Evolutionary conservation across 345 rosid genomes (phyloP).

Genomic region (Tarenaya hassleriana): DNA sequence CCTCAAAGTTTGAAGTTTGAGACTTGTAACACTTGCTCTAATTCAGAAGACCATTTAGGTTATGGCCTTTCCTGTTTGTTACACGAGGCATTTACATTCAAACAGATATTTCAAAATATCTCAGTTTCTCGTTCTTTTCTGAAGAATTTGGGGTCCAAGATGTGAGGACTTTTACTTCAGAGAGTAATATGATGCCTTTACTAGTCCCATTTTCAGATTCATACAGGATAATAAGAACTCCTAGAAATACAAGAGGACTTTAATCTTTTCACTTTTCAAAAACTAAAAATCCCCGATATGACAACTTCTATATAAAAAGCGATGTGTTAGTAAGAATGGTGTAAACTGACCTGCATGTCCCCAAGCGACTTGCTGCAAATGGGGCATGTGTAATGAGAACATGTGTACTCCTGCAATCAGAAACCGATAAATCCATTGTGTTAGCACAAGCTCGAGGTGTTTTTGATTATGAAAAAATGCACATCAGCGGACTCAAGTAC

Average conservation of each 20-base stretch:
- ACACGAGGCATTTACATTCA: not conserved
- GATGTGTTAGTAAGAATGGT: not conserved
- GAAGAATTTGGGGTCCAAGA: no score
- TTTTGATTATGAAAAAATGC: not conserved
- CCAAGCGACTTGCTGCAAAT: slow-evolving; percentile 93
- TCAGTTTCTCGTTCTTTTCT: not conserved
- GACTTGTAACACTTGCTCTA: not conserved
- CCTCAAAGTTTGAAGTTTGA: not conserved
- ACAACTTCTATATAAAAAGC: not conserved
- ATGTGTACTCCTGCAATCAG: slow-evolving; percentile 61
- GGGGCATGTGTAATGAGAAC: slow-evolving; percentile 67
- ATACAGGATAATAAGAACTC: not conserved
- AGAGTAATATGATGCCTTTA: no score
- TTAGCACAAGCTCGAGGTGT: not conserved
- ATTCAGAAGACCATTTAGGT: not conserved
- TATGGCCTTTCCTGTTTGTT: not conserved
- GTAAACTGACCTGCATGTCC: slow-evolving; percentile 75
- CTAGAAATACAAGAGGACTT: no score
- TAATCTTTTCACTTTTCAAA: not conserved
- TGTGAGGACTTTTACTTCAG: no score
- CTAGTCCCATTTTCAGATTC: no score
- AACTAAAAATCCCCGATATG: not conserved
- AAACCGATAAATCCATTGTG: slow-evolving; percentile 20
- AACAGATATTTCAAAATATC: not conserved
- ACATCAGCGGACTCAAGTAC: slow-evolving; percentile 28